Base-by-base conservation (phyloP, 805 yeast species). In the Cyberlindnera lachancei region DNA sequence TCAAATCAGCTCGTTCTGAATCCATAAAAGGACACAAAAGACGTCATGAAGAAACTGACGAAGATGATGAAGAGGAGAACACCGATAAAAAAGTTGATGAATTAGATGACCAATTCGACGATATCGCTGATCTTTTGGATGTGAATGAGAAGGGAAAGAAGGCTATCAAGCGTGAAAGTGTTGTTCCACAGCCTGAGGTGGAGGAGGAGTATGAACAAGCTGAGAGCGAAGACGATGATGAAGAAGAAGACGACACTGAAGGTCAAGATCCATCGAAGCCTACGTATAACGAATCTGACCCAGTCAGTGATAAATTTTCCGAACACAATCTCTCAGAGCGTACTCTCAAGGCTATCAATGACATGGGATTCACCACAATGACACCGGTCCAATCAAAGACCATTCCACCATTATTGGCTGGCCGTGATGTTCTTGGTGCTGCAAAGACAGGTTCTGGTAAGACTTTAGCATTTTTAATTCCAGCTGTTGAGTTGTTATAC, bases 391-490 rank as follows among this genome's bases (percentile, higher is more conserved):
- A 92, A 61, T 80, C 94, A 18, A 77, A 90, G 61, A 87, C 98
- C 10, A 92, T 92, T 35, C 97, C 98, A 6, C 97, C 98, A 9
- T 67, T 92, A 41, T 63, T 94, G 42, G 96, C 97, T 1, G 98
- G 98, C 27, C 75, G 90, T 48, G 99, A 92, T 61, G 97, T 94
- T 15, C 69, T 92, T 34, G 99, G 98, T 45, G 98, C 98, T n/a
- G 99, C 99, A 36, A 90, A 88, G 63, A 92, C 99, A 3, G 99
- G 99, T 34, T 87, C 96, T 1, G 99, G 99, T 56, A 92, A 92
- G 64, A 92, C 99, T 1, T 64, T 94, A 40, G 97, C 99, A 8
- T 92, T 92, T 49, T 66, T 92, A 52, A 72, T 92, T 38, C 99
- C 99, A 11, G 98, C 98, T 20, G 80, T 92, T 43, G 98, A 92